A percentile compares a stretch with the other conserved stretches of the same genome.
phyloP scores from a whole-genome alignment of 176 grass and related monocot genomes.

The Musa beccarii region DNA sequence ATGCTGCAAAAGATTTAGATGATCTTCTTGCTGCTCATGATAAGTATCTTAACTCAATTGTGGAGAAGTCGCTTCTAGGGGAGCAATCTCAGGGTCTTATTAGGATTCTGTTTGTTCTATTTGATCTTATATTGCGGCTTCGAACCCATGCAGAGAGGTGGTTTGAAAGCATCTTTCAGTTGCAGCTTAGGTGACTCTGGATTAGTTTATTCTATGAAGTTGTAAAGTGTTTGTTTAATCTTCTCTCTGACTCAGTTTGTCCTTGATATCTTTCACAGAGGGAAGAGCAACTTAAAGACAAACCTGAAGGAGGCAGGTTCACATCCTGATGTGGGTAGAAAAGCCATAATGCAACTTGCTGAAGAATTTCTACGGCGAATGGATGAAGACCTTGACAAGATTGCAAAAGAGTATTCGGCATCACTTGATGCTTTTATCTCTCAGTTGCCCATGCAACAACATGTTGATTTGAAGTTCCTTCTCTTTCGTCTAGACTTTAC shows the following conservation, averaged over 20 bases:
- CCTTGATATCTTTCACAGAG: conserved; percentile 42
- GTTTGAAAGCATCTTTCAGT: conserved; percentile 83
- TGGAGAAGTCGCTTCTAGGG: conserved; percentile 79
- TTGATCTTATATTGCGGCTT: conserved; percentile 82
- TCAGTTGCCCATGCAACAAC: conserved; percentile 81
- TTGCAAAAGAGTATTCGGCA: conserved; percentile 74
- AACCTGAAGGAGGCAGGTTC: conserved; percentile 55
- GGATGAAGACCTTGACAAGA: conserved; percentile 87
- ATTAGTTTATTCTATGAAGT: conserved; percentile 2
- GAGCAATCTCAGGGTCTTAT: conserved; percentile 59
- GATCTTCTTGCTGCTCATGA: conserved; percentile 78
- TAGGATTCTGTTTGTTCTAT: conserved; percentile 62
- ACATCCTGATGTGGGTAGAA: conserved; percentile 57
- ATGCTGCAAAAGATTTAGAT: conserved; percentile 82
- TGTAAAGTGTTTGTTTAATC: not conserved
- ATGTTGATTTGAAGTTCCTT: conserved; percentile 90
- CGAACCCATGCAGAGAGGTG: conserved; percentile 75
- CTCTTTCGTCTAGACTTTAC: conserved; percentile 93
- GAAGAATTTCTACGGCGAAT: conserved; percentile 71
- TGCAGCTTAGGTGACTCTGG: conserved; percentile 66
- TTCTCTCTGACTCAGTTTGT: conserved; percentile 8
- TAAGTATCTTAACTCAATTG: conserved; percentile 77
- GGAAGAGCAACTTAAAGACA: conserved; percentile 48
- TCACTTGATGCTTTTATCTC: conserved; percentile 87
- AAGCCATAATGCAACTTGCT: conserved; percentile 72